These are phyloP conservation scores for Candida montana DNA, from an alignment of 805 yeast genomes.

Conservation along the genomic window DNA sequence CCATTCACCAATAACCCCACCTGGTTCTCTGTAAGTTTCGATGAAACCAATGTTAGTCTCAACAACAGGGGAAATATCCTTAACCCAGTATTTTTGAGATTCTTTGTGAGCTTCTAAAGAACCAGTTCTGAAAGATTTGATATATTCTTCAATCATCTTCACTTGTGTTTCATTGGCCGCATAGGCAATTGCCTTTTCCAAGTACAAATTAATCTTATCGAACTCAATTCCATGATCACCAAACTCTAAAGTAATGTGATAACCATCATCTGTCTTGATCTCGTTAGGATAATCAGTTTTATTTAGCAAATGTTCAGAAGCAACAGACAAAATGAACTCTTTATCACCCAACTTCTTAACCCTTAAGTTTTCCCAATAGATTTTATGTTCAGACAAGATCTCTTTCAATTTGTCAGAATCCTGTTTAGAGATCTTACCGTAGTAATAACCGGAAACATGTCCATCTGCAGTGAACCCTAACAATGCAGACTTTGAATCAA, in stretches of 20 bases:
- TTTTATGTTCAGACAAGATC: constrained; percentile 54
- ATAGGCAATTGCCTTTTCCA: constrained; percentile 50
- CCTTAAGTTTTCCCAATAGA: constrained; percentile 79
- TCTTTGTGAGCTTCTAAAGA: constrained; percentile 80
- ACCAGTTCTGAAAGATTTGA: constrained; percentile 70
- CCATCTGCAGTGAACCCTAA: constrained; percentile 79
- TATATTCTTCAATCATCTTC: constrained; percentile 61
- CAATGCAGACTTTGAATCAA: constrained; percentile 42
- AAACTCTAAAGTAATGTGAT: constrained; percentile 48
- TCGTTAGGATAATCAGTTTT: constrained; percentile 49
- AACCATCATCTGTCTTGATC: constrained; percentile 34
- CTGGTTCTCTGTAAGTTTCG: constrained; percentile 89
- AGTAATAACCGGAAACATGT: constrained; percentile 71
- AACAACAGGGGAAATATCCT: constrained; percentile 72
- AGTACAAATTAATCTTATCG: constrained; percentile 46
- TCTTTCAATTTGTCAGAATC: constrained; percentile 66
- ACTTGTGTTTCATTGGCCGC: constrained; percentile 72
- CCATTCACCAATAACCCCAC: constrained; percentile 92
- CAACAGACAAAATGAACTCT: constrained; percentile 58
- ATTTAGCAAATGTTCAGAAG: constrained; percentile 52
- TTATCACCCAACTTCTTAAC: constrained; percentile 48
- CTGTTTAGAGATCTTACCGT: constrained; percentile 44
- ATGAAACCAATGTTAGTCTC: constrained; percentile 86
- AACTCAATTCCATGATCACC: constrained; percentile 78
- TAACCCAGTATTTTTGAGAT: constrained; percentile 84